phyloP scores from a whole-genome alignment of 148 eudicot genomes.

The Cornus kousa region DNA sequence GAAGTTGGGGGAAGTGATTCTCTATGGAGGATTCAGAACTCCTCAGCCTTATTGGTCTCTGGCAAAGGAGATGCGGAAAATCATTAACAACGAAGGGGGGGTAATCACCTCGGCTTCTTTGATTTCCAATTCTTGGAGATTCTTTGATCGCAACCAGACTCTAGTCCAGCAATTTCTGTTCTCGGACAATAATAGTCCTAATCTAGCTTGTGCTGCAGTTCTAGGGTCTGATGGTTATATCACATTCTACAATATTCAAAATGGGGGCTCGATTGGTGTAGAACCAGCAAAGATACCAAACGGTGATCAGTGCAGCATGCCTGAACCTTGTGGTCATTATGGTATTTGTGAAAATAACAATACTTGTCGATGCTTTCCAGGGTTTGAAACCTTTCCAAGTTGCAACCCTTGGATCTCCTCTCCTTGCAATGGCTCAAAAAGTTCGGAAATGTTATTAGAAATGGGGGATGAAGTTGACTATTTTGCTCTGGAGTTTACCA shows the following conservation, averaged over 20 bases:
- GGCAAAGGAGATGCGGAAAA: neutral
- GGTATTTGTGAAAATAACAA: neutral
- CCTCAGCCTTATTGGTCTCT: constrained; percentile 8
- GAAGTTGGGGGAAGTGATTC: neutral
- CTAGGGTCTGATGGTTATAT: neutral
- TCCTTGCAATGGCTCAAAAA: neutral
- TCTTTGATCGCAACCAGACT: neutral
- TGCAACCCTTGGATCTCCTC: constrained; percentile 2
- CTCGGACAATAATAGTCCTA: neutral
- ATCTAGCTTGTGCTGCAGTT: constrained; percentile 1
- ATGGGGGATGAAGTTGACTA: neutral
- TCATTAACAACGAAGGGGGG: neutral
- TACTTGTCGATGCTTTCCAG: neutral
- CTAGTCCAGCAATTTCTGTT: neutral
- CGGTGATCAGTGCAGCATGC: neutral
- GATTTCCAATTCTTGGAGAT: constrained; percentile 8
- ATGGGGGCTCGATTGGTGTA: neutral
- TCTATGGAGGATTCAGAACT: constrained; percentile 3
- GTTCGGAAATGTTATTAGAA: neutral
- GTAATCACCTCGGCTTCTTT: neutral
- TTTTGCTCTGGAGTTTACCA: neutral
- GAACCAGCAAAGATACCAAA: neutral
- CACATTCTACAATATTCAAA: neutral
- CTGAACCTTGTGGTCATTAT: neutral
- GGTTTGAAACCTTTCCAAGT: neutral